phyloP scores from a whole-genome alignment of 345 rosid genomes.

The Boechera stricta region DNA sequence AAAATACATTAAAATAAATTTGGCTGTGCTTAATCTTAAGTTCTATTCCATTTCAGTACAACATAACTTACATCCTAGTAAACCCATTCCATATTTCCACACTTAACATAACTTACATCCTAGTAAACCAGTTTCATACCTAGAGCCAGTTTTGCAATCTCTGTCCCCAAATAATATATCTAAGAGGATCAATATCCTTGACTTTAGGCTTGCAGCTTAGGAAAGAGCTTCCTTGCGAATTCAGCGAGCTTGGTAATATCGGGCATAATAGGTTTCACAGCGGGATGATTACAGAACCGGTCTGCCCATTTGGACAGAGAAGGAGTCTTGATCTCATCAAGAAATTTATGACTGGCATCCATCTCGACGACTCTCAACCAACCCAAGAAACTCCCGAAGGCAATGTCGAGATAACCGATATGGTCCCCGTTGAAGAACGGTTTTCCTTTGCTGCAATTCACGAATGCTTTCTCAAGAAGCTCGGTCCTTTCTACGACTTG shows the following conservation, averaged over 20 bases:
- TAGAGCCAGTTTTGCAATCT: neutral
- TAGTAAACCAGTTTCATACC: neutral
- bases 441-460: constrained; percentile 63
- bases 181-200: neutral
- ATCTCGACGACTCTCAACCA: constrained; percentile 67
- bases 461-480: constrained; percentile 62
- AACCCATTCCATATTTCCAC: too few species aligned
- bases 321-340: constrained; percentile 61
- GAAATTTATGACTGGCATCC: constrained; percentile 42
- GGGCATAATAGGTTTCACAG: constrained; percentile 75
- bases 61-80: too few species aligned
- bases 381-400: too few species aligned
- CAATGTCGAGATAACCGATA: constrained; percentile 73
- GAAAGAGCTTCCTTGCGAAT: constrained; percentile 54
- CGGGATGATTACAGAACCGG: constrained; percentile 55
- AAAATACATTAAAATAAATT: neutral
- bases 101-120: too few species aligned
- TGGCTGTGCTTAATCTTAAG: neutral
- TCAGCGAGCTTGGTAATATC: constrained; percentile 73
- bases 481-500: constrained; percentile 47
- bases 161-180: too few species aligned
- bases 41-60: neutral
- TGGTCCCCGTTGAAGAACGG: constrained; percentile 70
- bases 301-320: constrained; percentile 64
- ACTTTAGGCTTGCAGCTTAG: constrained; percentile 19